Evolutionary conservation across 2,329 filamentous ascomycete genomes (phyloP).

Genomic region (Penicillium sclerotiorum): DNA sequence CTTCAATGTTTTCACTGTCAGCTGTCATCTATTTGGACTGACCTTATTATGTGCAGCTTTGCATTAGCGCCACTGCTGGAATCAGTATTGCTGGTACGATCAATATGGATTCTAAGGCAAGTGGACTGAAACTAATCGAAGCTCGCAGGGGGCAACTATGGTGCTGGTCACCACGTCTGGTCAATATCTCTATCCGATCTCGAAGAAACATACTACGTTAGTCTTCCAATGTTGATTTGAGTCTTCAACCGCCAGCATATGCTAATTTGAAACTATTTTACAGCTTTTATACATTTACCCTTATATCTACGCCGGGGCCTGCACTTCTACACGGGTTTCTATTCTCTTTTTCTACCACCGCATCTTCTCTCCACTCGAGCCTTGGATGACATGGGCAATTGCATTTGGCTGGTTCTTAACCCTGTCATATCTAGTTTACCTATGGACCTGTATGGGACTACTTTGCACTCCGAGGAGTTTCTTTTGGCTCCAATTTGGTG

Average conservation of each 20-base stretch:
- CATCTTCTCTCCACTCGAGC: constrained; percentile 3
- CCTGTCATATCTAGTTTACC: constrained; percentile 12
- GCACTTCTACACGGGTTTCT: constrained; percentile 1
- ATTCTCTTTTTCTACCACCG: constrained; percentile 9
- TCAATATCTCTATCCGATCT: neutral
- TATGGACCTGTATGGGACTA: constrained; percentile 15
- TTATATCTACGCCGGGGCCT: neutral
- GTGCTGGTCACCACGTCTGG: constrained; percentile 17
- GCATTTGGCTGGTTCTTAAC: constrained; percentile 2
- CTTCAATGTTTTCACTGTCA: neutral
- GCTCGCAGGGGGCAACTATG: constrained; percentile 9
- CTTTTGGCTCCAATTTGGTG: constrained; percentile 22
- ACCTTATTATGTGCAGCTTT: neutral
- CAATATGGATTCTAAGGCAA: neutral
- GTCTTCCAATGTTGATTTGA: neutral
- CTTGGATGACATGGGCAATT: constrained; percentile 5
- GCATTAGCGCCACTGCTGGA: neutral
- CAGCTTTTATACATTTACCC: constrained; percentile 6
- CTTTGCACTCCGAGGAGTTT: constrained; percentile 13
- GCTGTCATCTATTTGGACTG: neutral
- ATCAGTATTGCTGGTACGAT: constrained; percentile 8
- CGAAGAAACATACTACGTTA: constrained; percentile 11
- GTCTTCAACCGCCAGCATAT: no score
- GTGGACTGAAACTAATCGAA: neutral
- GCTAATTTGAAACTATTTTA: neutral